These are phyloP conservation scores for Aspergillus wentii DNA, from an alignment of 495 filamentous ascomycete genomes.

Conservation along the genomic window DNA sequence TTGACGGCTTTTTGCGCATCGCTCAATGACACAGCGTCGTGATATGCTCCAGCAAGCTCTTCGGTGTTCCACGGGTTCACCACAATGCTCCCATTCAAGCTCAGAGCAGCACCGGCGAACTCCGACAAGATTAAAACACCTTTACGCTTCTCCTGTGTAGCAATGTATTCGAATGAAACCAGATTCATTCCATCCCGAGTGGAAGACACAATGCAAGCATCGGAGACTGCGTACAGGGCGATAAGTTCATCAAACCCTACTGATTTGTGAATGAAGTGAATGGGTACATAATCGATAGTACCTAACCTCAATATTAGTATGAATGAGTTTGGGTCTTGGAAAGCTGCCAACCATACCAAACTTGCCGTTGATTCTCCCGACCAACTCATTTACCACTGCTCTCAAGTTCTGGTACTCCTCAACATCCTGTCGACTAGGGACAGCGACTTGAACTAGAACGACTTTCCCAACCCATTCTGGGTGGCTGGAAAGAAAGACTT, in stretches of 20 bases:
- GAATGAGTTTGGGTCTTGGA: background rate
- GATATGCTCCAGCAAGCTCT: constrained; percentile 76
- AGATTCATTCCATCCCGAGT: constrained; percentile 91
- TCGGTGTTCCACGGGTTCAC: constrained; percentile 91
- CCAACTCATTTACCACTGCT: constrained; percentile 80
- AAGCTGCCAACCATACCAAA: constrained; percentile 48
- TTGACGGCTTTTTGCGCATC: constrained; percentile 68
- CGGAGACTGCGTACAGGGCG: constrained; percentile 77
- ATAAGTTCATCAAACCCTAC: constrained; percentile 80
- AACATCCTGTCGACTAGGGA: constrained; percentile 79
- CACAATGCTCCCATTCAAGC: constrained; percentile 73
- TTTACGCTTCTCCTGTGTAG: constrained; percentile 71
- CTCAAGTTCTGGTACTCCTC: constrained; percentile 89
- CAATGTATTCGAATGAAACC: constrained; percentile 88
- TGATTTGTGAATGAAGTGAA: constrained; percentile 86
- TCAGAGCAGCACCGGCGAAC: constrained; percentile 82
- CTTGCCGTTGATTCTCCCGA: constrained; percentile 80
- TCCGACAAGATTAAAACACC: constrained; percentile 85
- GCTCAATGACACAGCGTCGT: constrained; percentile 78
- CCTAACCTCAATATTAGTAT: constrained; percentile 31
- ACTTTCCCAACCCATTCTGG: constrained; percentile 89
- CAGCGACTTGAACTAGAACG: constrained; percentile 83
- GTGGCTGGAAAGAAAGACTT: constrained; percentile 82
- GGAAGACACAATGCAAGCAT: constrained; percentile 80
- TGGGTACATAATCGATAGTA: constrained; percentile 85